A percentile compares a stretch with the other conserved stretches of the same genome.
These are phyloP conservation scores for Kodamaea sp. DNA, from an alignment of 1,139 yeast genomes.

Conservation along the genomic window DNA sequence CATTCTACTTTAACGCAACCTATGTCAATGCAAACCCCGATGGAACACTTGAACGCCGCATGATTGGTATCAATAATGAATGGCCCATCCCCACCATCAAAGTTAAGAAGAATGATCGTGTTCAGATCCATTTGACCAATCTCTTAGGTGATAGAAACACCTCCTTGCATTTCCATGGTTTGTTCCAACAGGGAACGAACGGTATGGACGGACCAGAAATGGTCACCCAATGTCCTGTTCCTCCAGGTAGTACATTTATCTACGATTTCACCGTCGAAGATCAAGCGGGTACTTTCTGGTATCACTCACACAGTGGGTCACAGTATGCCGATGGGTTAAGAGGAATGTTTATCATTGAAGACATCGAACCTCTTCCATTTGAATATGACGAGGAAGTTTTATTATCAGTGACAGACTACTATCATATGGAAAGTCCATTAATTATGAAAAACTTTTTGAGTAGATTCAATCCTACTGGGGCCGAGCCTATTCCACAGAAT, in stretches of 20 bases:
- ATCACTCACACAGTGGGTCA: constrained; percentile 75
- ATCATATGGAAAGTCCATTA: constrained; percentile 48
- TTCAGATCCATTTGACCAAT: constrained; percentile 56
- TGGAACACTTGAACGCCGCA: constrained; percentile 45
- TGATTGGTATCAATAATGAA: constrained; percentile 63
- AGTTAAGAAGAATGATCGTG: constrained; percentile 60
- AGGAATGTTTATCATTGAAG: constrained; percentile 68
- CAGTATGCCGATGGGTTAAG: constrained; percentile 79
- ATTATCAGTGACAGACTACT: constrained; percentile 58
- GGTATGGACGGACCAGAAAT: constrained; percentile 79
- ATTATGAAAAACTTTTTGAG: constrained; percentile 49
- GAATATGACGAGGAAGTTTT: constrained; percentile 60
- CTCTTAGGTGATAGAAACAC: constrained; percentile 53
- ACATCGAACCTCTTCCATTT: constrained; percentile 50
- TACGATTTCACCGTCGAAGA: constrained; percentile 63
- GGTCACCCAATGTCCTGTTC: constrained; percentile 76
- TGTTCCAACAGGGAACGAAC: constrained; percentile 56
- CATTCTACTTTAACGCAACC: constrained; percentile 49
- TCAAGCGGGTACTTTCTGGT: constrained; percentile 78
- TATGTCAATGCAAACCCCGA: constrained; percentile 67
- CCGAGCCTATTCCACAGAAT: constrained; percentile 74
- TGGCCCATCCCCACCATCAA: constrained; percentile 76
- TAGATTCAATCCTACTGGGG: constrained; percentile 76
- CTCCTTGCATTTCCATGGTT: constrained; percentile 73
- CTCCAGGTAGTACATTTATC: constrained; percentile 58